These are phyloP conservation scores for Penicillium malachiteum DNA, from an alignment of 495 filamentous ascomycete species.

Conservation along the genomic window DNA sequence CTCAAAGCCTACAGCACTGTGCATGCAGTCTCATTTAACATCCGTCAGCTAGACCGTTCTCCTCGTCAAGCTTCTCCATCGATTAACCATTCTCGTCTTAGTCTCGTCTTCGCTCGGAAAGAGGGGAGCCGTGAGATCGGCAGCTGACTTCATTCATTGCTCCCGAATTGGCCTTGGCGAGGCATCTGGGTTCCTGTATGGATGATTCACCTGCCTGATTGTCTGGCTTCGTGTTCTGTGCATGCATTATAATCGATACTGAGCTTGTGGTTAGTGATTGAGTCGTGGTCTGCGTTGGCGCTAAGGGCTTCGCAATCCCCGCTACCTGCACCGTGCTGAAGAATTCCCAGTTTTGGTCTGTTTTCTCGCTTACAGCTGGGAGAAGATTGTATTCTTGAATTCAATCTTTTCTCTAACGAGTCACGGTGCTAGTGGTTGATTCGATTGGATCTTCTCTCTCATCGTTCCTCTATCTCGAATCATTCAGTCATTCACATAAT, in stretches of 20 bases:
- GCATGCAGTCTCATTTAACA: background rate
- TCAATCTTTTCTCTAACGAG: no score
- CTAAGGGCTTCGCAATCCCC: no score
- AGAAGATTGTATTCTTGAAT: no score
- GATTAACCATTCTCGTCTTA: constrained; percentile 1
- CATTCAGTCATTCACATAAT: no score
- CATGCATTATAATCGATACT: background rate
- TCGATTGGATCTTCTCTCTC: no score
- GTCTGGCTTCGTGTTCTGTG: background rate
- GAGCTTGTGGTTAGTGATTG: no score
- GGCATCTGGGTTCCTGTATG: background rate
- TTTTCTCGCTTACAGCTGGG: no score
- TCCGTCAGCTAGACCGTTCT: background rate
- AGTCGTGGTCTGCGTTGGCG: no score
- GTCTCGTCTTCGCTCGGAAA: background rate
- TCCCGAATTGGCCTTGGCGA: background rate
- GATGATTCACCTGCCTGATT: background rate
- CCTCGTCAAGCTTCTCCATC: background rate
- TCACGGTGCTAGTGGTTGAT: no score
- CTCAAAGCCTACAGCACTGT: background rate
- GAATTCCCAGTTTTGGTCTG: background rate
- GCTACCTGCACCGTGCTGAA: background rate
- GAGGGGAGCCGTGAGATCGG: background rate
- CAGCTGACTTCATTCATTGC: background rate
- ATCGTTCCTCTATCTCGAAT: no score